These are phyloP conservation scores for Podospora sp. DNA, from an alignment of 495 filamentous ascomycete species.

Conservation along the genomic window DNA sequence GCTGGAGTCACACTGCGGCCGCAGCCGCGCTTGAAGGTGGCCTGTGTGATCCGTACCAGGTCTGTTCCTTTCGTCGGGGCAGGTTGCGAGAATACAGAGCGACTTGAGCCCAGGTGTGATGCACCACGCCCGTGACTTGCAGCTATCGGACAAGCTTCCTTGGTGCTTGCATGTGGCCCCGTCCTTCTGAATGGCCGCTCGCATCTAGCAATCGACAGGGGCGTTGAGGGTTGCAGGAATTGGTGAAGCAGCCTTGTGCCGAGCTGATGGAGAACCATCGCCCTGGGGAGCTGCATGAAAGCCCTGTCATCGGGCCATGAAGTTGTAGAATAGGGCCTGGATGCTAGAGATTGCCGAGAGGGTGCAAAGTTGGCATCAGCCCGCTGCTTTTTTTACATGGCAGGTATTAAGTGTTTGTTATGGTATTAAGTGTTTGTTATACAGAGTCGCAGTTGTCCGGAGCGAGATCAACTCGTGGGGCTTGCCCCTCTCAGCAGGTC, in stretches of 20 bases:
- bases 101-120: slow-evolving; percentile 3
- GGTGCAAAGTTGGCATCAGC: neutral
- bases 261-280: neutral
- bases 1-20: neutral
- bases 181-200: slow-evolving; percentile 2
- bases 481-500: slow-evolving; percentile 24
- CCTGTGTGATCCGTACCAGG: neutral
- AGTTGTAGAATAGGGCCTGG: neutral
- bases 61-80: neutral
- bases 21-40: neutral
- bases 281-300: neutral
- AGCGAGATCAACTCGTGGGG: slow-evolving; percentile 5
- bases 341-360: too few relatives aligned
- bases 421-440: too few relatives aligned
- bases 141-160: slow-evolving; percentile 17
- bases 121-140: slow-evolving; percentile 26
- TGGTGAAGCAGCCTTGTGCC: neutral
- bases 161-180: slow-evolving; percentile 10
- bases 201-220: slow-evolving; percentile 1
- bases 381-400: neutral
- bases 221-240: neutral
- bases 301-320: neutral
- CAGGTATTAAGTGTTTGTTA: slow-evolving; percentile 20
- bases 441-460: slow-evolving; percentile 27
- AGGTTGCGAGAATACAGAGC: neutral